These are phyloP conservation scores for Endothia cerciana DNA, from an alignment of 2,329 filamentous ascomycete genomes.

Conservation along the genomic window DNA sequence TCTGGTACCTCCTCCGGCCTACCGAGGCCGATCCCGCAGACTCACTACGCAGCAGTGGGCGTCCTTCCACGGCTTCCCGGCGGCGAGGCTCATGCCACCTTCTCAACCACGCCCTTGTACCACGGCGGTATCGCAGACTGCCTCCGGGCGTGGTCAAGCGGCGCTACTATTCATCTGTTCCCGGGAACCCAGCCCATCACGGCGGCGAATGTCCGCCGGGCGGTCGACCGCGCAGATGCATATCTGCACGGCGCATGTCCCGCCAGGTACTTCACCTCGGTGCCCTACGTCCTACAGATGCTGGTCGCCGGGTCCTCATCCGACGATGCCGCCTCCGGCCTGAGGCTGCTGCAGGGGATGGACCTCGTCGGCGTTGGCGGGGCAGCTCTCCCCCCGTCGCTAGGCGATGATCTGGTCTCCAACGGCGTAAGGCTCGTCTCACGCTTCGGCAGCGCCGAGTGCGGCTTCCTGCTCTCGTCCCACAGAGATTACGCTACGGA, in stretches of 20 bases:
- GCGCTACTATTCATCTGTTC: slow-evolving; percentile 65
- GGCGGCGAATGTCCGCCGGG: slow-evolving; percentile 52
- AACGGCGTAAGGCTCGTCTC: slow-evolving; percentile 60
- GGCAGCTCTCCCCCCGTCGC: slow-evolving; percentile 55
- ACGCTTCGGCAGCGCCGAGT: slow-evolving; percentile 68
- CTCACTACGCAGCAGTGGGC: slow-evolving; percentile 57
- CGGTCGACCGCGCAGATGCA: slow-evolving; percentile 45
- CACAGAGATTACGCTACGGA: slow-evolving; percentile 58
- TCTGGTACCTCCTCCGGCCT: slow-evolving; percentile 67
- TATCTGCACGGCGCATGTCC: slow-evolving; percentile 29
- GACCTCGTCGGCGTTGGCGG: slow-evolving; percentile 67
- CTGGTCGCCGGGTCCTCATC: slow-evolving; percentile 40
- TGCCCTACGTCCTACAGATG: slow-evolving; percentile 62
- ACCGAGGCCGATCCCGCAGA: slow-evolving; percentile 65
- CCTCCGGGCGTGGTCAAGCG: slow-evolving; percentile 64
- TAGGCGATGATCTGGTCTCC: slow-evolving; percentile 58
- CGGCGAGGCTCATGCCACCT: slow-evolving; percentile 50
- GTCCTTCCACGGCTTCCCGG: slow-evolving; percentile 54
- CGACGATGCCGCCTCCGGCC: slow-evolving; percentile 38
- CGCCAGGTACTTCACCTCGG: slow-evolving; percentile 64
- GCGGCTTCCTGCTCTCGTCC: slow-evolving; percentile 67
- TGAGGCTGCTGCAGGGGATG: slow-evolving; percentile 53
- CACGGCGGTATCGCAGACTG: slow-evolving; percentile 68
- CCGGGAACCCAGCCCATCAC: slow-evolving; percentile 63
- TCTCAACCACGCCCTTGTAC: slow-evolving; percentile 68